Base-by-base conservation (phyloP, 257 asterid genomes). In the Plantago elongata region DNA sequence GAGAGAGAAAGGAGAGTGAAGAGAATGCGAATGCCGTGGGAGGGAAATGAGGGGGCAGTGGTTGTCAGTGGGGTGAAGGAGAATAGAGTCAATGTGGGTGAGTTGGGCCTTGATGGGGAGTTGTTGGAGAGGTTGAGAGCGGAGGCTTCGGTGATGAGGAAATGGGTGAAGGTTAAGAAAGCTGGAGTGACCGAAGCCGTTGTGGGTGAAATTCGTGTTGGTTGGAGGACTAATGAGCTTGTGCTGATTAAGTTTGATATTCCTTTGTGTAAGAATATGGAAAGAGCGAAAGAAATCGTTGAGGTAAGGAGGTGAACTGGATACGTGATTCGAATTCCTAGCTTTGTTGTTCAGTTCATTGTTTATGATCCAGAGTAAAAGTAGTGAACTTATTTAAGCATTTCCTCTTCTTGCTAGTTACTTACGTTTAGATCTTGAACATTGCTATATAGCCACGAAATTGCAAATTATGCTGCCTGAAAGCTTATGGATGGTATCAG, bases 81-180 rank as follows among this genome's bases (percentile, higher is more conserved):
- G 77, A 78, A 67, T 61, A 72, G 65, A 18, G 69, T 47, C 38
- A 73, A 65, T 42, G 69, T 84, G 69, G 91, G 86, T 42, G 91
- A 84, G 68, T 64, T 60, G 74, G 77, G 45, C 54, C 81, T 89
- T 74, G 99, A 86, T 75, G 73, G 50, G 46, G 59, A 63, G 71
- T 80, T 92, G 74, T 79, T 92, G 59, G 79, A 82, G 48, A 85
- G 91, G 67, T 70, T 92, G 81, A 79, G 86, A 74, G 60, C 64
- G 63, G 93, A 84, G 76, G 89, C 97, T 75, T 78, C 77, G 57
- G 43, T 42, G 72, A 80, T 92, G 51, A 76, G 63, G 74, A 78
- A 71, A 74, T 89, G 99, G 99, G 86, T 89, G 56, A 92, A 92
- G 74, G 91, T 89, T 75, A 92, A 74, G 85, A 92, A 92, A 79